A percentile compares a stretch with the other conserved stretches of the same genome.
These are phyloP conservation scores for Populus tomentosa DNA, from an alignment of 441 rosid species.

Conservation along the genomic window DNA sequence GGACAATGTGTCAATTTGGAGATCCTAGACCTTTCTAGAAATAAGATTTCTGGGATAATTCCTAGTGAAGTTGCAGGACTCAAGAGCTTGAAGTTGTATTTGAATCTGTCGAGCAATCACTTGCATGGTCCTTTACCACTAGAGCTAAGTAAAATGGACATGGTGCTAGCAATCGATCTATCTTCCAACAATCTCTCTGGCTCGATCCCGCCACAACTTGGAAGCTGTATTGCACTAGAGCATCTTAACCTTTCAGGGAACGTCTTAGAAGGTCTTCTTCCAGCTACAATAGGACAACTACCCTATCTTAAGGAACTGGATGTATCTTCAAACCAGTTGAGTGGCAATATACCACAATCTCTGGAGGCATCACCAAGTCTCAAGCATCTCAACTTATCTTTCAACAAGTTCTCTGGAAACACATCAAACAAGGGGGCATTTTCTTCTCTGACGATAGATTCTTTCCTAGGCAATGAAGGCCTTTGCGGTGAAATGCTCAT, in stretches of 20 bases:
- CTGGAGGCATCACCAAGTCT: constrained; percentile 18
- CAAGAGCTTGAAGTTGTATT: constrained; percentile 28
- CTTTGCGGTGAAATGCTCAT: constrained; percentile 26
- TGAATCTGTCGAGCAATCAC: constrained; percentile 30
- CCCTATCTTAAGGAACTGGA: constrained; percentile 25
- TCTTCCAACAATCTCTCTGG: constrained; percentile 30
- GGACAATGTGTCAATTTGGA: constrained; percentile 69
- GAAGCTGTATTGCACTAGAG: constrained; percentile 30
- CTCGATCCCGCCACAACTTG: constrained; percentile 25
- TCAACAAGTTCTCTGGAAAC: constrained; percentile 29
- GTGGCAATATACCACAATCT: constrained; percentile 25
- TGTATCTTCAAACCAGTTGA: constrained; percentile 24
- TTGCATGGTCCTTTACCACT: constrained; percentile 23
- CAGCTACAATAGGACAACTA: constrained; percentile 21
- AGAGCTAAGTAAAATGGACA: constrained; percentile 25
- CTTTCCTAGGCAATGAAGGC: constrained; percentile 29
- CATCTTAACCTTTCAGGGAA: constrained; percentile 32
- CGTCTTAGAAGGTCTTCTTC: constrained; percentile 22
- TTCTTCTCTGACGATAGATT: constrained; percentile 17
- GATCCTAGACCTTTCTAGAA: constrained; percentile 71
- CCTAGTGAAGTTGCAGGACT: constrained; percentile 29
- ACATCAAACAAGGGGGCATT: constrained; percentile 26
- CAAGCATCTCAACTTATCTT: constrained; percentile 25
- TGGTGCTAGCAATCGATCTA: constrained; percentile 30
- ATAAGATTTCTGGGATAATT: constrained; percentile 25